These are phyloP conservation scores for Citrullus amarus DNA, from an alignment of 306 rosid genomes.

Conservation along the genomic window DNA sequence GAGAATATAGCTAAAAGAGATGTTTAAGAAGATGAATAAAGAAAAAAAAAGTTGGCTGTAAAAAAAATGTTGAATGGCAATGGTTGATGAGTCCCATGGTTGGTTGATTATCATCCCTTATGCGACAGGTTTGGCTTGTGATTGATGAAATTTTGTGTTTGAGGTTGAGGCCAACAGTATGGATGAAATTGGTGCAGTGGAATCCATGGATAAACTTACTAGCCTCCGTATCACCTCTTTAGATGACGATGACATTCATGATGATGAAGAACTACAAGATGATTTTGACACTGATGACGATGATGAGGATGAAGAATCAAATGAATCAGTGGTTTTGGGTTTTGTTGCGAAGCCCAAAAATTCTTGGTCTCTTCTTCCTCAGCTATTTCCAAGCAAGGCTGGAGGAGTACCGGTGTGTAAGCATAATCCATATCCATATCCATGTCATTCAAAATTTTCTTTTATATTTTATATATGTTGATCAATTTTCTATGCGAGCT, in stretches of 20 bases:
- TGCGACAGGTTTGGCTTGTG: background rate
- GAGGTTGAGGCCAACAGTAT: background rate
- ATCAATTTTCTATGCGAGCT: background rate
- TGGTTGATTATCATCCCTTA: background rate
- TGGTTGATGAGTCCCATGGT: background rate
- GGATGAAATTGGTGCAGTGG: constrained; percentile 11
- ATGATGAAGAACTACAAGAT: constrained; percentile 11
- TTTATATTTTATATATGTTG: background rate
- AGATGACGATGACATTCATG: constrained; percentile 24
- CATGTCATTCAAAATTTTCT: background rate
- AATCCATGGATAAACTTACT: constrained; percentile 25
- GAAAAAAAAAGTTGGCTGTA: background rate
- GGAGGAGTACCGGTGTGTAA: constrained; percentile 75
- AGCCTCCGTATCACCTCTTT: constrained; percentile 26
- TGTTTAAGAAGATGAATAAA: too few species aligned
- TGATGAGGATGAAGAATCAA: constrained; percentile 28
- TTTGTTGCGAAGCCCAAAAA: constrained; percentile 45
- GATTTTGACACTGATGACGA: constrained; percentile 12
- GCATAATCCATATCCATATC: background rate
- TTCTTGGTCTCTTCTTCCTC: constrained; percentile 39
- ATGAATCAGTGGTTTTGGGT: constrained; percentile 43
- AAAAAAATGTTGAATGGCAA: background rate
- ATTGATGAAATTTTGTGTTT: background rate
- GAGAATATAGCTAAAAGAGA: too few species aligned
- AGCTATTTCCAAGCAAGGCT: constrained; percentile 76